Evolutionary conservation across 495 filamentous ascomycete species (phyloP), one percentile per base, ranked within the genome.

Genomic region (Aspergillus olivimuriae): DNA sequence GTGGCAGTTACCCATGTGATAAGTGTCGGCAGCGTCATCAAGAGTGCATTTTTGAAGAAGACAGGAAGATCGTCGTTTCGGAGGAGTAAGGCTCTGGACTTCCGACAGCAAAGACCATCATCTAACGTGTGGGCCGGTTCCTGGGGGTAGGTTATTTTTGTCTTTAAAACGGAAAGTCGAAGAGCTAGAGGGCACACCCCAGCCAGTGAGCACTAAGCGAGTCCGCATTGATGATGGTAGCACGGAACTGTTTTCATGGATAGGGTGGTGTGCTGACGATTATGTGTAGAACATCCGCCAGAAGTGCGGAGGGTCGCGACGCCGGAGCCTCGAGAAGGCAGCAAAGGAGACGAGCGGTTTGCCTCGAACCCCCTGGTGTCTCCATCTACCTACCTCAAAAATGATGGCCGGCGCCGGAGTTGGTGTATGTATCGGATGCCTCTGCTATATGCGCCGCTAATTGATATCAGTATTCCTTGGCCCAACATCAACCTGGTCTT

Each of bases 401-500:
- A 56, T 38, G 44, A 32, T 2, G 44, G 41, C 19, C 49, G 28
- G 8, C 34, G 40, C 38, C 49, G 47, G 12, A 26, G 46, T 22
- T 56, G 53, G 53, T 36, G 53, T 56, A 50, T 9, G 49, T 47
- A 21, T 26, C 2, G 15, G 4, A 3, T 10, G 3, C 21, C 11
- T 19, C 4, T 6, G 15, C 8, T 10, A 11, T 24, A 3, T 1
- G 26, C 26, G 16, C 16, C 9, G 16, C 33, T 40, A 21, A 41
- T n/a, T 32, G 6, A 11, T 11, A 8, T 6, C 26, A 61, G 57
- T 57, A 23, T 61, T 55, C 43, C 58, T 64, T n/a, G 60, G 52
- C 4, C 54, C 58, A 8, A 61, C 60, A n/a, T 64, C 60, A n/a
- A 61, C 60, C n/a, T 64, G 60, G 60, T 57, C 58, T 17, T 64